Conservation (phyloP, 2,329 filamentous ascomycete genomes). For the Penicillium janthinellum region DNA sequence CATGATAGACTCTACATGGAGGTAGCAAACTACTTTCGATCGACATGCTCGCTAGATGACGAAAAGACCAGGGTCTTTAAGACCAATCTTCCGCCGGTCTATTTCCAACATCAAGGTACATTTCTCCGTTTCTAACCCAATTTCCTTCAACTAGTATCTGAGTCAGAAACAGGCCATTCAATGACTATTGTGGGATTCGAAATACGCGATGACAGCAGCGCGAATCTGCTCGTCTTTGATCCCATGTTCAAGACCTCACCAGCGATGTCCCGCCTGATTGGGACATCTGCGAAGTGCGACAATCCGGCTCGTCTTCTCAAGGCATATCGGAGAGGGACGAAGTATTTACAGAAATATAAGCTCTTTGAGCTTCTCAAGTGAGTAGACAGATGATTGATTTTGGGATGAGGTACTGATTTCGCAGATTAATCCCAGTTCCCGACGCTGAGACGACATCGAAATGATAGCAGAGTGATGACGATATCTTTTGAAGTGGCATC, state of each 20-base stretch:
- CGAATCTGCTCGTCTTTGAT: conserved; percentile 82
- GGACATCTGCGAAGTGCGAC: conserved; percentile 43
- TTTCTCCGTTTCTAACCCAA: too few species aligned
- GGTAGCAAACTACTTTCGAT: conserved; percentile 74
- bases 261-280: conserved; percentile 62
- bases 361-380: conserved; percentile 80
- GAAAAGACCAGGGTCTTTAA: conserved; percentile 62
- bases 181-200: conserved; percentile 88
- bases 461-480: neutral
- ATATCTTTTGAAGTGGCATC: too few species aligned
- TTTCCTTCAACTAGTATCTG: neutral
- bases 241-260: conserved; percentile 74
- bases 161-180: conserved; percentile 68
- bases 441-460: neutral
- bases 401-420: neutral
- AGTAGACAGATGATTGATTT: conserved; percentile 10
- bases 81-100: conserved; percentile 79
- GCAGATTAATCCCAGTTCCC: conserved; percentile 10
- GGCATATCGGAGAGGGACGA: conserved; percentile 70
- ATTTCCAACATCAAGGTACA: conserved; percentile 78
- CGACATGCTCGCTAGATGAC: conserved; percentile 51
- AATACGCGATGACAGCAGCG: conserved; percentile 62
- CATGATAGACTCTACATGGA: conserved; percentile 64
- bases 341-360: conserved; percentile 69
- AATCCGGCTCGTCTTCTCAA: conserved; percentile 62